Evolutionary conservation across 192 early-diverging fungal species (phyloP), one percentile per base, ranked within the genome.

Genomic region (Linnemannia schmuckeri): DNA sequence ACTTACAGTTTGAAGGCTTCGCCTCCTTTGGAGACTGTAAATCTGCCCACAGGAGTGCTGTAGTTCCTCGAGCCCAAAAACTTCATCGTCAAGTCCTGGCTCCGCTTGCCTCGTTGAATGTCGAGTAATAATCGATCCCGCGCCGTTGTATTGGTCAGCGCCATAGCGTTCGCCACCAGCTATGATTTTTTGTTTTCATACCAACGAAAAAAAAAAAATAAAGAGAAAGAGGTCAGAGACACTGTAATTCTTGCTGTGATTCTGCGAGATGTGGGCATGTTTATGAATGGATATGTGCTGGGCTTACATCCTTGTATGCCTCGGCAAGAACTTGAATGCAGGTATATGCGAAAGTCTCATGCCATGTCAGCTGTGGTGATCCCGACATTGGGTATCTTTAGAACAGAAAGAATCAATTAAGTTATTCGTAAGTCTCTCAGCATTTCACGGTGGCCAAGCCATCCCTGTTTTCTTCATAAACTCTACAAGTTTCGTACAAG

Each of bases 281-380:
- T 55, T 10, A 33, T 2, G 54, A 33, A 38, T 3, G 13, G 41
- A 70, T 57, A 41, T 66, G 13, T 6, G 30, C 15, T 46, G 44
- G 7, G 79, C 83, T 49, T 74, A 85, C 83, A 42, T 33, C 78
- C 54, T 22, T 77, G 38, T 85, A 85, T 41, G 69, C 78, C 55
- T 80, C 78, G 0, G 75, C 78, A 15, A 85, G 12, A 4, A 85
- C 74, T 52, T 85, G 78, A 4, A 85, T 22, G 24, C 83, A 85
- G 8, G 83, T 77, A 33, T 85, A 85, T 0, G 83, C 75, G 40
- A 73, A 85, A 10, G 78, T 85, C 57, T 85, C 74, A n/a, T 85
- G 83, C 83, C 83, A 85, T 20, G 83, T 77, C 22, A 85, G 47
- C 24, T 73, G 74, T 5, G 52, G 40, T 1, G 35, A 75, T 38